Evolutionary conservation across 495 filamentous ascomycete species (phyloP).

Genomic region (Terfezia claveryi): DNA sequence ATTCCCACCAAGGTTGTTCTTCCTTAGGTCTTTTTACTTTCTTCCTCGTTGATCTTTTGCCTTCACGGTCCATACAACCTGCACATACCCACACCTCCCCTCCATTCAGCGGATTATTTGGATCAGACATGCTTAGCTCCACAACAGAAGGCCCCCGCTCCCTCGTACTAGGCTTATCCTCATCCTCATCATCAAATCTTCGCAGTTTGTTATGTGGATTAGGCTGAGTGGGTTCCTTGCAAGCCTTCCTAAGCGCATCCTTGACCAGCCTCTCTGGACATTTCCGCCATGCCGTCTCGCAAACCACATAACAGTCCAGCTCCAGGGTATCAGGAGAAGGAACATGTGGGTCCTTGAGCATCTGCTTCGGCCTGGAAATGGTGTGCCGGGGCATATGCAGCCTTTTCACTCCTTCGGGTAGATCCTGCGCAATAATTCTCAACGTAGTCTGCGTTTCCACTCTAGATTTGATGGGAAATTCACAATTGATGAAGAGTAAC

Average conservation of each 20-base stretch:
- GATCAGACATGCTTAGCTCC: slow-evolving; percentile 24
- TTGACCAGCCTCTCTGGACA: slow-evolving; percentile 31
- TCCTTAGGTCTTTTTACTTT: slow-evolving; percentile 72
- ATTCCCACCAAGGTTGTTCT: slow-evolving; percentile 53
- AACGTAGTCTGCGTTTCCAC: slow-evolving; percentile 90
- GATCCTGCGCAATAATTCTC: slow-evolving; percentile 45
- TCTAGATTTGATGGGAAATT: slow-evolving; percentile 42
- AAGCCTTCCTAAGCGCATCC: slow-evolving; percentile 42
- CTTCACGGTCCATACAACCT: slow-evolving; percentile 64
- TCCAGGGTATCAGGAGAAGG: slow-evolving; percentile 53
- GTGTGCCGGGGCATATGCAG: slow-evolving; percentile 71
- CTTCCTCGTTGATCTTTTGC: slow-evolving; percentile 73
- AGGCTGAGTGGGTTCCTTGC: slow-evolving; percentile 21
- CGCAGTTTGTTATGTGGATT: slow-evolving; percentile 16
- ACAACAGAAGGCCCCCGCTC: slow-evolving; percentile 18
- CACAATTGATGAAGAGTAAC: neutral
- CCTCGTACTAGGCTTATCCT: slow-evolving; percentile 13
- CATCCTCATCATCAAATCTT: slow-evolving; percentile 5
- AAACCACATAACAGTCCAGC: slow-evolving; percentile 59
- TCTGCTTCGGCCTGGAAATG: slow-evolving; percentile 79
- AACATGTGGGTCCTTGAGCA: slow-evolving; percentile 36
- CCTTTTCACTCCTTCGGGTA: slow-evolving; percentile 51
- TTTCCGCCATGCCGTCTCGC: slow-evolving; percentile 79
- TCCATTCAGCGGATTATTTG: slow-evolving; percentile 54
- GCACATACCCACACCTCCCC: slow-evolving; percentile 72